phyloP scores from a whole-genome alignment of 2,329 filamentous ascomycete genomes.

The Herpotrichia juniperi region DNA sequence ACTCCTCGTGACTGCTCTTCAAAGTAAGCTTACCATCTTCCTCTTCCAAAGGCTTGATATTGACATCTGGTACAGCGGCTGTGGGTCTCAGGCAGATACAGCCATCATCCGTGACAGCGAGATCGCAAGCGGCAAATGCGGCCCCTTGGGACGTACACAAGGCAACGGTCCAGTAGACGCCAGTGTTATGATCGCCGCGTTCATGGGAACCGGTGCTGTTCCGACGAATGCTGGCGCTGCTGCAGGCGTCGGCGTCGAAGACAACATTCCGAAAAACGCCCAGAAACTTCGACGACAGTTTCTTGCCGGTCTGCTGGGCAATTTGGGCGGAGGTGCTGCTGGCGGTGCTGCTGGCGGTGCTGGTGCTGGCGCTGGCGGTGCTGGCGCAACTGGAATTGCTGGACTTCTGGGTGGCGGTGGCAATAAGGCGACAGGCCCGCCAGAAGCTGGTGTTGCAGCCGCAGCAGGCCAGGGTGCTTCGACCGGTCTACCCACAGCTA shows the following conservation, averaged over 20 bases:
- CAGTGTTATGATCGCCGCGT: constrained; percentile 62
- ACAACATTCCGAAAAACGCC: constrained; percentile 35
- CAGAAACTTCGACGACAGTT: constrained; percentile 37
- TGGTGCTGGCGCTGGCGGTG: constrained; percentile 11
- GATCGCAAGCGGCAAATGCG: constrained; percentile 59
- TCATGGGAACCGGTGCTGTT: constrained; percentile 56
- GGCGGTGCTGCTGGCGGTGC: constrained; percentile 18
- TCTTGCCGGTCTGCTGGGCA: constrained; percentile 41
- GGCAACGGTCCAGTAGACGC: constrained; percentile 67
- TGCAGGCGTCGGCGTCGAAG: constrained; percentile 38
- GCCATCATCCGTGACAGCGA: constrained; percentile 70
- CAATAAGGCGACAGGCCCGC: constrained; percentile 53
- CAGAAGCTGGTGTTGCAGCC: constrained; percentile 61
- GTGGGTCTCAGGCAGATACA: constrained; percentile 71
- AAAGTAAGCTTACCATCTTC: constrained; percentile 27
- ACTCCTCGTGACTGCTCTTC: constrained; percentile 71
- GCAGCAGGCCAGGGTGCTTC: constrained; percentile 61
- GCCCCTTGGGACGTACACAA: constrained; percentile 67
- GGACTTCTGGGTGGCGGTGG: constrained; percentile 48
- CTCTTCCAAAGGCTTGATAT: not conserved
- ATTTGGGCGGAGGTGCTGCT: constrained; percentile 19
- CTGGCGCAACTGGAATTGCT: constrained; percentile 35
- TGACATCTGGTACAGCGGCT: constrained; percentile 44
- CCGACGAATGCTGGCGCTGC: constrained; percentile 40
- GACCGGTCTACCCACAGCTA: constrained; percentile 64